Evolutionary conservation across 768 basidiomycete genomes (phyloP), one percentile per base, ranked within the genome.

Genomic region (Hortiboletus campestris): DNA sequence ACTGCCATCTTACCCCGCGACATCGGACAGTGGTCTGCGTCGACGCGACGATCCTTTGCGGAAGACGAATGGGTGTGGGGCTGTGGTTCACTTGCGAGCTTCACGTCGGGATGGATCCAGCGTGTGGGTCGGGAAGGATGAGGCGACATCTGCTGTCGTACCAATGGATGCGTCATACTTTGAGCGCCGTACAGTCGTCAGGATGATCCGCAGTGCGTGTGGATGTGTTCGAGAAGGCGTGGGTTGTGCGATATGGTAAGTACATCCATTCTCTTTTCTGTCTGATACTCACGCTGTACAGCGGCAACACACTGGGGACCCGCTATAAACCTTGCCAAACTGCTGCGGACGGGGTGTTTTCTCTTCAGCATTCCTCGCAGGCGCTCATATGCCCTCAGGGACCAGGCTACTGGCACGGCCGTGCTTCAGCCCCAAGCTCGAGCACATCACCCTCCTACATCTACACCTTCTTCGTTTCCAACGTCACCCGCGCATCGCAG

Each of bases 151-250:
- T 44, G 71, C 74, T 16, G 82, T 89, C 31, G 77, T 85, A 12
- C 72, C 75, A 3, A 74, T 89, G 61, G 82, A 86, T 54, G 62
- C 80, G 6, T 69, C 67, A 12, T 88, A 88, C 68, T 85, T 88
- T 65, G 81, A 83, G 59, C 70, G 77, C 34, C 60, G 72, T 13
- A 72, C 76, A 14, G 72, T 78, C 17, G 76, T 79, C 38, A 78
- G 78, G 67, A 79, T 82, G 67, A 73, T 80, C 53, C 75, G 74
- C 57, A 82, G 79, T 57, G 71, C 81, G 3, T 89, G 87, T 60
- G 85, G 86, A 14, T 89, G 87, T 61, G 67, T 83, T 38, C 78
- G 83, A 34, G 85, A 88, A 67, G 86, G 85, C 6, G 74, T 89
- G 11, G 87, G 84, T 19, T 89, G 87, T 70, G 76, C 79, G 3